Evolutionary conservation across 2,329 filamentous ascomycete species (phyloP).

Genomic region (Aspergillus brunneoviolaceus): DNA sequence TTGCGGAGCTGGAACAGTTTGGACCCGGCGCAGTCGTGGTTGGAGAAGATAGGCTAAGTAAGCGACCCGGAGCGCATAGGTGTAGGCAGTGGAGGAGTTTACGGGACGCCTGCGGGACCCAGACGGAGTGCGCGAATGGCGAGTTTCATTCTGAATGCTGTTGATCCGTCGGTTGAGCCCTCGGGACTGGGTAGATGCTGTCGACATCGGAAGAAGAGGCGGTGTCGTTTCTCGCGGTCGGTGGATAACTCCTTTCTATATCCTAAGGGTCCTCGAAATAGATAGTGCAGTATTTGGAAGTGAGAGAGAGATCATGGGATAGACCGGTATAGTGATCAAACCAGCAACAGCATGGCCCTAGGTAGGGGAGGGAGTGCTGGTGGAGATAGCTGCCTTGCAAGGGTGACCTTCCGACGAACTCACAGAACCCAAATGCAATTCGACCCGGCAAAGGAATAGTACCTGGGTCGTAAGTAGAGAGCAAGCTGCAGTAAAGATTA

Average conservation of each 20-base stretch:
- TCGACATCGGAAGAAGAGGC: conserved; percentile 43
- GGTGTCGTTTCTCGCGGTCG: background rate
- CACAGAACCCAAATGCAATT: background rate
- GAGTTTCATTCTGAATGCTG: conserved; percentile 46
- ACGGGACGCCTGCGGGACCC: conserved; percentile 44
- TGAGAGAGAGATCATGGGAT: conserved; percentile 33
- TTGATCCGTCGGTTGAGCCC: conserved; percentile 49
- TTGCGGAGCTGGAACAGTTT: conserved; percentile 70
- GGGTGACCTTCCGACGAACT: background rate
- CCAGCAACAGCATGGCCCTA: conserved; percentile 23
- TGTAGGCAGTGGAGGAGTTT: conserved; percentile 76
- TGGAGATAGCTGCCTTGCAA: background rate
- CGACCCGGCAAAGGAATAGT: background rate
- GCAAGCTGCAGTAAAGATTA: background rate
- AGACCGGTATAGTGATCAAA: conserved; percentile 19
- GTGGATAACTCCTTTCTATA: background rate
- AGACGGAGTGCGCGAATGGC: conserved; percentile 45
- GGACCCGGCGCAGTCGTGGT: conserved; percentile 82
- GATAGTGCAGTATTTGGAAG: conserved; percentile 24
- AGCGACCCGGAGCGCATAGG: conserved; percentile 83
- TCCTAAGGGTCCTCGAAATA: conserved; percentile 22
- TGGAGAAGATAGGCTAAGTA: conserved; percentile 92
- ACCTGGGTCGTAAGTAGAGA: background rate
- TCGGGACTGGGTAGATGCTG: conserved; percentile 46
- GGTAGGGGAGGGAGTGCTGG: conserved; percentile 10